phyloP scores from a whole-genome alignment of 768 basidiomycete genomes.

The Polyporus arcularius region DNA sequence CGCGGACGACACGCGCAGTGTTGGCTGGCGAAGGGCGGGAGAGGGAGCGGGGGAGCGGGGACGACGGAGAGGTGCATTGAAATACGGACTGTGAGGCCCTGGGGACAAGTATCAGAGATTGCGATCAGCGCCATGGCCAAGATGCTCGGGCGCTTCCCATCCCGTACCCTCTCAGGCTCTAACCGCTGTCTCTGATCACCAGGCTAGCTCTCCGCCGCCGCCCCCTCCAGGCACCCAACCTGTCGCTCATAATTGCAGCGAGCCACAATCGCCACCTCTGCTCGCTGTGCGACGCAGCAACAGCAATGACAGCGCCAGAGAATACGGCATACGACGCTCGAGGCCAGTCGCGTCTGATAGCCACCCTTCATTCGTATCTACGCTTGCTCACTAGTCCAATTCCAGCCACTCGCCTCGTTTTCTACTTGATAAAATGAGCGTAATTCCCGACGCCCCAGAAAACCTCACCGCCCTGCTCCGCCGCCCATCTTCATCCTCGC shows the following conservation, averaged over 20 bases:
- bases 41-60: neutral
- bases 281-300: too few relatives aligned
- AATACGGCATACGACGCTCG: neutral
- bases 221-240: too few relatives aligned
- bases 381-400: constrained; percentile 5
- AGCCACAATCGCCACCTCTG: too few relatives aligned
- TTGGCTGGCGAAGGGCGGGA: neutral
- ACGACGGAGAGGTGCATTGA: too few relatives aligned
- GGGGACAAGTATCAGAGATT: neutral
- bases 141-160: too few relatives aligned
- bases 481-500: too few relatives aligned
- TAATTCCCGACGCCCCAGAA: neutral
- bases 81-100: neutral
- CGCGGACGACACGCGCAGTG: neutral
- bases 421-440: neutral
- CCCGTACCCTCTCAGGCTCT: neutral
- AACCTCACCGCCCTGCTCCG: too few relatives aligned
- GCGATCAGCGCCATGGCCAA: neutral
- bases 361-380: constrained; percentile 1
- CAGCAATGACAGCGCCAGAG: neutral
- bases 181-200: neutral
- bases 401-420: neutral
- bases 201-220: too few relatives aligned
- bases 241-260: too few relatives aligned
- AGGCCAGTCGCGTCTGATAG: neutral